Base-by-base conservation (phyloP, 2,329 filamentous ascomycete species). In the Fusarium dlaminii region DNA sequence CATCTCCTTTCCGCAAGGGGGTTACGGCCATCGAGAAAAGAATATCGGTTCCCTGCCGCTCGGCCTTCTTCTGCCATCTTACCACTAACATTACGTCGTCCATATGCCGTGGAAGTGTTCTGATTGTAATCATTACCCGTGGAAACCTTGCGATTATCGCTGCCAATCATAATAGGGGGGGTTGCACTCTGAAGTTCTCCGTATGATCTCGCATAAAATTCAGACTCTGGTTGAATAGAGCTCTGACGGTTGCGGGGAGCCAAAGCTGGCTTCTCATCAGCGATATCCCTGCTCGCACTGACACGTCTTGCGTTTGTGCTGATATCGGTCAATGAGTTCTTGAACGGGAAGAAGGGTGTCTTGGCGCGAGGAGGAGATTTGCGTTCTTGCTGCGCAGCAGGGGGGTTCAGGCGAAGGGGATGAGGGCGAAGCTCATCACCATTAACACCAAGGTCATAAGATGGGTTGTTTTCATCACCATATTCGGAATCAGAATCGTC, bases 41-140 rank as follows among this genome's bases (percentile, higher is more conserved):
- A 79, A 55, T 73, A 64, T 79, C 79, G 63, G 55, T 72, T 71
- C 43, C 73, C 76, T 62, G 67, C 65, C 56, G 66, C 89, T 52
- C 88, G 83, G 5, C 93, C 93, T 79, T 95, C 93, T 80, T 95
- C 93, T 0, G 88, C 92, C 63, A 91, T 82, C 84, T 93, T 94
- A 3, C 93, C 93, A 79, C 92, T 94, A 6, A 94, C 92, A 69
- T 92, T 90, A 51, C 92, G 84, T 52, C 88, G 84, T 24, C 82
- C 83, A 59, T 84, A 84, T 3, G 78, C 78, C 32, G 75, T 69
- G 15, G 82, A 77, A 39, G 79, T 68, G 68, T 72, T 73, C 36
- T 80, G 70, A 63, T 83, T 83, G 63, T 85, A 88, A 77, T 92
- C 90, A 66, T 88, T 90, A 3, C 90, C 90, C 10, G 87, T 88